A percentile compares a stretch with the other conserved stretches of the same genome.
Evolutionary conservation across 139 green algal species (phyloP).

Genomic region (Gonium pectorale): DNA sequence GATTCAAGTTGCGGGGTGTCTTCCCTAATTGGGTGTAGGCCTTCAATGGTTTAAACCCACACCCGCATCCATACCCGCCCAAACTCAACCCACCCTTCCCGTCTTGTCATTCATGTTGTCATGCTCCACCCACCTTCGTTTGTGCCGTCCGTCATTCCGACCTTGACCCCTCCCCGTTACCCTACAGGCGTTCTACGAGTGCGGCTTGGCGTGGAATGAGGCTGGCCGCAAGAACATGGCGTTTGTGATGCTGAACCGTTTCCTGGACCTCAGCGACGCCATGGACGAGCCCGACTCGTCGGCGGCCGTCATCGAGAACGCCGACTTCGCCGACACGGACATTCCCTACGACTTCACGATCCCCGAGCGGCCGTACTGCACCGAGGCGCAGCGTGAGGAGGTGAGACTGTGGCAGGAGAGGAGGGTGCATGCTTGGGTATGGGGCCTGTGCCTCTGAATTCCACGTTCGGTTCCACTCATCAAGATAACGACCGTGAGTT

Average conservation of each 20-base stretch:
- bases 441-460: neutral
- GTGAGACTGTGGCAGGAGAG: too few species aligned
- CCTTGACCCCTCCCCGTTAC: too few species aligned
- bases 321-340: constrained; percentile 80
- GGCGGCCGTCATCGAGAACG: constrained; percentile 73
- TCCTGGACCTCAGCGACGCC: constrained; percentile 86
- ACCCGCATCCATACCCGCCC: too few species aligned
- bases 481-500: too few species aligned
- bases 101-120: too few species aligned
- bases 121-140: too few species aligned
- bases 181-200: constrained; percentile 72
- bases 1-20: too few species aligned
- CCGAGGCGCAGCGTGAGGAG: constrained; percentile 70
- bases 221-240: constrained; percentile 76
- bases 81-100: too few species aligned
- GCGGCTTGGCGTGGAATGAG: constrained; percentile 64
- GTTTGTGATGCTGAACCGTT: constrained; percentile 91
- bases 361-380: constrained; percentile 69
- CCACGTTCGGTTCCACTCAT: too few species aligned
- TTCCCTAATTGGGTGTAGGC: too few species aligned
- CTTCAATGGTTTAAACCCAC: too few species aligned
- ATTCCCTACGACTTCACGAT: constrained; percentile 81
- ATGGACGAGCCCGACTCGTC: constrained; percentile 80
- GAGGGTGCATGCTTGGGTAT: neutral
- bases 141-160: too few species aligned